A percentile compares a stretch with the other conserved stretches of the same genome.
Evolutionary conservation across 768 basidiomycete species (phyloP).

Genomic region (Sporobolomyces roseus): DNA sequence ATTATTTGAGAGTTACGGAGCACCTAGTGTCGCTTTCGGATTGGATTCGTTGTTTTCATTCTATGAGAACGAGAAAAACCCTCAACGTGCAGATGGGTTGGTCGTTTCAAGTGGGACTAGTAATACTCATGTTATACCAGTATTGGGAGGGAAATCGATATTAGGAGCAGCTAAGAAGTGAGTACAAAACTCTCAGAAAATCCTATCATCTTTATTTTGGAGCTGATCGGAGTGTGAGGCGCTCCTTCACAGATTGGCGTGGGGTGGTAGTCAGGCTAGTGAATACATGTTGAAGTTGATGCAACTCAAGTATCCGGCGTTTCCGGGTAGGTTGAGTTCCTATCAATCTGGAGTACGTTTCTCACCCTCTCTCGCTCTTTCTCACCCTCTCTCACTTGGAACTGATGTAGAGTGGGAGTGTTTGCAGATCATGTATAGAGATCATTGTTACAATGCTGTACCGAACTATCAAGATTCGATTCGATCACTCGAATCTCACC

Average conservation of each 20-base stretch:
- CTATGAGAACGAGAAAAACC: constrained; percentile 59
- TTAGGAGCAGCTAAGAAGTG: constrained; percentile 69
- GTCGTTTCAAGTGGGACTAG: constrained; percentile 88
- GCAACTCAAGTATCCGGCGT: constrained; percentile 90
- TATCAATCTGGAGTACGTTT: constrained; percentile 66
- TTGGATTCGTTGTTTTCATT: constrained; percentile 90
- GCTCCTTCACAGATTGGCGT: constrained; percentile 66
- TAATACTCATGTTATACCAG: constrained; percentile 84
- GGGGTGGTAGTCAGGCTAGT: constrained; percentile 83
- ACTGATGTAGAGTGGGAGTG: neutral
- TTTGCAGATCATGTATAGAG: constrained; percentile 80
- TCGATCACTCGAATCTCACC: constrained; percentile 60
- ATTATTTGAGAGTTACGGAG: constrained; percentile 87
- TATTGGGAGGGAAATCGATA: constrained; percentile 74
- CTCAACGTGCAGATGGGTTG: constrained; percentile 63
- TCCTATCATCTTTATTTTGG: too few species aligned
- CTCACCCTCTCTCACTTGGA: neutral
- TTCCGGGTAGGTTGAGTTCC: constrained; percentile 75
- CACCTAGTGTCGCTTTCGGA: constrained; percentile 79
- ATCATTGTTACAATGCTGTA: constrained; percentile 70
- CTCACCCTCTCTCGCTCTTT: neutral
- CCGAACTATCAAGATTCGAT: constrained; percentile 68
- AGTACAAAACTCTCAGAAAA: neutral
- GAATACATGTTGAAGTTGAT: constrained; percentile 90
- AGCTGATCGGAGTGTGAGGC: too few species aligned